These are phyloP conservation scores for Hypoxylon sp. DNA, from an alignment of 2,329 filamentous ascomycete genomes.

Conservation along the genomic window DNA sequence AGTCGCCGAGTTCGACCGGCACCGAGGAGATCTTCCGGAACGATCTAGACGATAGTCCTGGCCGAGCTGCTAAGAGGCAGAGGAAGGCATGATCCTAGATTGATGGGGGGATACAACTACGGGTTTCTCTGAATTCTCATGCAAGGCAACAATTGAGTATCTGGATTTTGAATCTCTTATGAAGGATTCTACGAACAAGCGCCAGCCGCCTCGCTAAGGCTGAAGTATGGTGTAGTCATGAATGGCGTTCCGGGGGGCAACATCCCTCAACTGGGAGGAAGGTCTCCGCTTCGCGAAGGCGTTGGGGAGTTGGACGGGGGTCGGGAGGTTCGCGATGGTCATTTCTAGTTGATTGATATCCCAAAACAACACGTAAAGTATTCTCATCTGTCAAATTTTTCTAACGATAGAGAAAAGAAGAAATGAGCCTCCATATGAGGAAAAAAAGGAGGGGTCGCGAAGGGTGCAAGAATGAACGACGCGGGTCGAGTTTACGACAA, in stretches of 20 bases:
- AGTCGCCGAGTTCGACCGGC: conserved; percentile 63
- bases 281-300: conserved; percentile 18
- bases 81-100: conserved; percentile 48
- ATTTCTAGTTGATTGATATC: conserved; percentile 31
- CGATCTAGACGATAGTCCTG: conserved; percentile 57
- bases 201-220: neutral
- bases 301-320: conserved; percentile 24
- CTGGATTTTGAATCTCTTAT: neutral
- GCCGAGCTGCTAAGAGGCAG: conserved; percentile 53
- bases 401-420: conserved; percentile 7
- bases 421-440: neutral
- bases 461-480: conserved; percentile 15
- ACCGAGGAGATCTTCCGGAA: conserved; percentile 67
- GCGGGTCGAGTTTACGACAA: neutral
- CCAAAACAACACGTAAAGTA: neutral
- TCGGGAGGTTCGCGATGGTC: conserved; percentile 7
- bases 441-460: neutral
- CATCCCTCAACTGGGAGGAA: conserved; percentile 7
- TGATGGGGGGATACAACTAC: neutral
- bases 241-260: conserved; percentile 20
- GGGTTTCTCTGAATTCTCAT: neutral
- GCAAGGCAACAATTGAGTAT: neutral
- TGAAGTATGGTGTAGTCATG: conserved; percentile 11
- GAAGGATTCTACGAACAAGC: neutral
- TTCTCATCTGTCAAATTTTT: neutral